Evolutionary conservation across 257 asterid genomes (phyloP), one percentile per base, ranked within the genome.

Genomic region (Eucommia ulmoides): DNA sequence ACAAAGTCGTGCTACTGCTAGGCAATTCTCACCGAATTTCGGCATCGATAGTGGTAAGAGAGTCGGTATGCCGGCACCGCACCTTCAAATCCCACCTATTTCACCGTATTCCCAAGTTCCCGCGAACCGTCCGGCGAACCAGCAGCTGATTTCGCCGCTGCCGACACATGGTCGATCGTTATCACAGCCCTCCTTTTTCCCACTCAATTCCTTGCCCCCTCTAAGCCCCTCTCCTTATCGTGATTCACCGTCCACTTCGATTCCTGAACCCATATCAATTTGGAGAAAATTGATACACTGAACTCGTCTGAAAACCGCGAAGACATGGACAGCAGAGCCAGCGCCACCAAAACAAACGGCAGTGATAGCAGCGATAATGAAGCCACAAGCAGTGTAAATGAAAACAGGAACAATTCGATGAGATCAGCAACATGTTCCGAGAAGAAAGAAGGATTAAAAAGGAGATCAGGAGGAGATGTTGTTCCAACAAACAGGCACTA

Each of bases 21-120:
- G 48, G 19, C 48, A 42, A 18, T 42, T 42, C 45, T 65, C 81
- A 1, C 91, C 94, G 0, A 70, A 75, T 67, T 56, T 64, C 29
- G 75, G 73, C 8, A 65, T 56, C 51, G 97, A 88, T 23, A 54
- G 63, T 53, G 24, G 66, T 49, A 80, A 79, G 29, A 69, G 91
- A 62, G 76, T 55, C 21, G 96, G 98, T 23, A 82, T 91, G 51
- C 96, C 98, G 20, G 93, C 98, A 14, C 74, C 94, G 23, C 96
- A 85, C 38, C 96, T 93, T 5, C 96, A 82, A 67, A 85, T 85
- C 60, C 94, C 96, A 16, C 96, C 93, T 0, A 64, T 83, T 42
- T 91, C 93, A 0, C 94, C 93, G 22, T 85, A 89, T 55, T 89
- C 98, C 1, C 94, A 85, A 67, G 77, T 76, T 77, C 82, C 82